These are phyloP conservation scores for Sclerotinia borealis DNA, from an alignment of 2,329 filamentous ascomycete species.

Conservation along the genomic window DNA sequence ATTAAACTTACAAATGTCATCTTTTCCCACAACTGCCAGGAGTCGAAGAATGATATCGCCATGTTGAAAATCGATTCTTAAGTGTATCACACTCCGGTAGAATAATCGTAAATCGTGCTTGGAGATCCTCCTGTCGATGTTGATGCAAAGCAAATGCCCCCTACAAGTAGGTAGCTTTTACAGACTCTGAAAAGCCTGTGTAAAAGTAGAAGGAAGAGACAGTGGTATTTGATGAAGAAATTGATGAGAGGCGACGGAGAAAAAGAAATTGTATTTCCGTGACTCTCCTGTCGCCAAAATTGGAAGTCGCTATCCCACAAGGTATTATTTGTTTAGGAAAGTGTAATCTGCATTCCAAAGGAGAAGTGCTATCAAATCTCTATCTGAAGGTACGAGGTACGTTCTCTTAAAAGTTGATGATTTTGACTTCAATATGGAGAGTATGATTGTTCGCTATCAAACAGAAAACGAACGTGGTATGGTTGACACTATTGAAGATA, in stretches of 20 bases:
- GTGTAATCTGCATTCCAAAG: not conserved
- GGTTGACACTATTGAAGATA: not conserved
- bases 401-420: not conserved
- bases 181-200: conserved; percentile 1
- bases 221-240: not conserved
- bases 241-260: not conserved
- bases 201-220: not conserved
- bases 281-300: not conserved
- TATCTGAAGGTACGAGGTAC: not conserved
- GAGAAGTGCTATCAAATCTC: not conserved
- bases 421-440: not conserved
- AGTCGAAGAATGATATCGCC: conserved; percentile 51
- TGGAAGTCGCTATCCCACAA: not conserved
- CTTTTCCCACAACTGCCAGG: conserved; percentile 81
- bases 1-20: conserved; percentile 71
- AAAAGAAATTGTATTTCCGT: not conserved
- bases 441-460: not conserved
- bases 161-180: not conserved
- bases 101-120: not conserved
- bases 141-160: not conserved
- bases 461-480: not conserved
- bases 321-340: not conserved
- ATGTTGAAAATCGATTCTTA: conserved; percentile 15
- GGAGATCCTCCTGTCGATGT: not conserved
- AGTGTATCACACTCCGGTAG: not conserved